A percentile compares a stretch with the other conserved stretches of the same genome.
Conservation (phyloP, 2,329 filamentous ascomycete genomes). For the Cladosporium halotolerans region DNA sequence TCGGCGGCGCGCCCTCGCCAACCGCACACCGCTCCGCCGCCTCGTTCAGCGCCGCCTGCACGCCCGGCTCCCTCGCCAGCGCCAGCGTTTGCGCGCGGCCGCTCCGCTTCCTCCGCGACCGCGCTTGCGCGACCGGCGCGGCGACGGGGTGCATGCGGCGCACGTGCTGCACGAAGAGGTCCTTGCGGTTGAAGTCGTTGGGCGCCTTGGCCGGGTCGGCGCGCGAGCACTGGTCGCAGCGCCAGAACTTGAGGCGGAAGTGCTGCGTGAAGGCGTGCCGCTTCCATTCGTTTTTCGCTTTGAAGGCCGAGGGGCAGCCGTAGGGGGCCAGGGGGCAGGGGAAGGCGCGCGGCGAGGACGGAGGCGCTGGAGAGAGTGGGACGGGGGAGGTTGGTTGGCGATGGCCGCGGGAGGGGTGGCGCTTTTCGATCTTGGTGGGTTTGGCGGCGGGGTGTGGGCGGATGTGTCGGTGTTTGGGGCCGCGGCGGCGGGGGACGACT, state of each 20-base stretch:
- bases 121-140: too few relatives aligned
- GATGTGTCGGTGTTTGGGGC: neutral
- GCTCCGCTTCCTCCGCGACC: slow-evolving; percentile 36
- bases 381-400: neutral
- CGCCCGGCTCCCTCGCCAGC: slow-evolving; percentile 1
- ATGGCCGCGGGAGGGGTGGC: neutral
- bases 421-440: neutral
- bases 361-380: neutral
- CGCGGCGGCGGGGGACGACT: too few relatives aligned
- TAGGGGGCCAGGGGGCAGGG: slow-evolving; percentile 73
- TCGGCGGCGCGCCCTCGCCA: slow-evolving; percentile 57
- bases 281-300: slow-evolving; percentile 92
- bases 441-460: neutral
- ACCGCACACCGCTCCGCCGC: slow-evolving; percentile 55
- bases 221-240: slow-evolving; percentile 60
- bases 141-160: slow-evolving; percentile 67
- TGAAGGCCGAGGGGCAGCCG: slow-evolving; percentile 66
- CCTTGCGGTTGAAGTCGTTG: slow-evolving; percentile 82
- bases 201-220: slow-evolving; percentile 23
- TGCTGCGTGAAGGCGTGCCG: slow-evolving; percentile 79
- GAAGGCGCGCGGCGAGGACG: slow-evolving; percentile 42
- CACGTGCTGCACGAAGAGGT: slow-evolving; percentile 83
- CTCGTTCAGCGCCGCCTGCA: slow-evolving; percentile 36
- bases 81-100: slow-evolving; percentile 12
- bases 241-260: slow-evolving; percentile 65